Base-by-base conservation (phyloP, 2,329 filamentous ascomycete species). In the Sporothrix dimorphospora region DNA sequence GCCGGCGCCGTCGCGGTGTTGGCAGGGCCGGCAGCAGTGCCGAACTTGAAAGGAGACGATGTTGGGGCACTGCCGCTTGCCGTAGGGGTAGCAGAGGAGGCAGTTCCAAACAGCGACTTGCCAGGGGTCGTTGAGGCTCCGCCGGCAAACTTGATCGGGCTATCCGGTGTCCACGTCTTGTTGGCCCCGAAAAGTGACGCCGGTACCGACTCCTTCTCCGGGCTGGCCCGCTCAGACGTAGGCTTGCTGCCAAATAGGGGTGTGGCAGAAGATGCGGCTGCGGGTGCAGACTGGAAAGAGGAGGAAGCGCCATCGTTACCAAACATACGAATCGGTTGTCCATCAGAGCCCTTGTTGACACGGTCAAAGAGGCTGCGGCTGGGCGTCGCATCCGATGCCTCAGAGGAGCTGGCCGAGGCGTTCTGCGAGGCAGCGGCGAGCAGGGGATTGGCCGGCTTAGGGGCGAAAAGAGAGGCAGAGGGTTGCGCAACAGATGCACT, bases 281-380 rank as follows among this genome's bases (percentile, higher is more conserved):
- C 51, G 9, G 42, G 27, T 21, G 61, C 61, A 5, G 70, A 45
- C 21, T 55, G 47, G 21, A 66, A 66, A 1, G 57, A 3, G 14
- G 61, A 9, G 1, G 73, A n/a, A n/a, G 71, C 1, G 6, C 75
- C 69, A n/a, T 80, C 80, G 51, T 79, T 77, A 40, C 80, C 79
- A 59, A 79, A 75, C 70, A 82, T 77, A 34, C 85, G 83, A 1
- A 87, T 78, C 19, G 85, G 84, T 72, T 88, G 83, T 1, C 86
- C 86, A 73, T 86, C 83, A 21, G 77, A 80, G 63, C 82, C 84
- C 78, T 83, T 86, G 5, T 82, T 85, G 8, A 89, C 82, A 45
- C 87, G 85, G 51, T 88, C 87, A 75, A 89, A 89, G 16, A 89
- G 77, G 77, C 87, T 88, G 61, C 83, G 82, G 24, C 82, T 83